Conservation (phyloP, 202 grass and related monocot species). For the Digitaria exilis region DNA sequence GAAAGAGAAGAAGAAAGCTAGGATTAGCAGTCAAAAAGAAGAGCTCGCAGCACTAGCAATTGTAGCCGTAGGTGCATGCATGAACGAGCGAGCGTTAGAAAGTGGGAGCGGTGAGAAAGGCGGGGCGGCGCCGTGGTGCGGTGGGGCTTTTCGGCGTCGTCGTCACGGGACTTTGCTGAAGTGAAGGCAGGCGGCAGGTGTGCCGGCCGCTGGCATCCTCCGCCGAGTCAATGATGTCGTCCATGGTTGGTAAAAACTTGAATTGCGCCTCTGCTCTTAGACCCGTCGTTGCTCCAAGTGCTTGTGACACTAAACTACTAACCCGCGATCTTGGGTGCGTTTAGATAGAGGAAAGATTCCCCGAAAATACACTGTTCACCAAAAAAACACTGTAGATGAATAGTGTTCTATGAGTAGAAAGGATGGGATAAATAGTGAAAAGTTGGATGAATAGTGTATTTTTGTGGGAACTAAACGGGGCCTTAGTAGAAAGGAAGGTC, state of each 20-base stretch:
- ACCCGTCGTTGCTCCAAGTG: neutral
- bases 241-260: neutral
- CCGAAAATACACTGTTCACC: too few species aligned
- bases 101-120: constrained; percentile 17
- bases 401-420: too few species aligned
- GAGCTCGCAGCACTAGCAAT: too few species aligned
- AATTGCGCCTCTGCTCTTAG: neutral
- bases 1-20: too few species aligned
- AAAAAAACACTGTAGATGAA: too few species aligned
- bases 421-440: too few species aligned
- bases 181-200: neutral
- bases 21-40: neutral
- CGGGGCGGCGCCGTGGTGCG: neutral
- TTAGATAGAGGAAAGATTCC: too few species aligned
- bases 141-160: neutral
- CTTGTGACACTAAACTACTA: neutral
- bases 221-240: neutral
- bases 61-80: neutral
- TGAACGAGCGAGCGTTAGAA: neutral
- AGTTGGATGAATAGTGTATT: too few species aligned
- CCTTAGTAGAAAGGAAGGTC: too few species aligned
- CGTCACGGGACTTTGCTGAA: constrained; percentile 6
- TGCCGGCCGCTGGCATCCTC: neutral
- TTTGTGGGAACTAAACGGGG: too few species aligned
- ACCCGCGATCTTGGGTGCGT: neutral